Conservation (phyloP, 306 rosid genomes). For the Prunus davidiana region DNA sequence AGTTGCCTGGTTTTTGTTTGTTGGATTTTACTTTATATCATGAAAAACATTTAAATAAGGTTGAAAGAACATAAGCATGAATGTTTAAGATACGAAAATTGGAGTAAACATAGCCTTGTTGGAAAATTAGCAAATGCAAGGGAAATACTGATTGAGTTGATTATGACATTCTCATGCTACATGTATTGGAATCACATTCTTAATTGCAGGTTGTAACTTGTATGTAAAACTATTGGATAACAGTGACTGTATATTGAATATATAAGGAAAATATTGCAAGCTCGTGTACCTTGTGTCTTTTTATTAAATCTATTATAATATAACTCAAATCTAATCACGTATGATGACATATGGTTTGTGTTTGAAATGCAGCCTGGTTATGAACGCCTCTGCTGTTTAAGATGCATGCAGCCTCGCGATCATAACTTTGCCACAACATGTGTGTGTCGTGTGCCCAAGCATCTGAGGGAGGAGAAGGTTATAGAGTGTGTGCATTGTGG, state of each 20-base stretch:
- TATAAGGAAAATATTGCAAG: neutral
- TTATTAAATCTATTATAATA: neutral
- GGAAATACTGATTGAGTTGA: neutral
- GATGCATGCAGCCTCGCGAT: conserved; percentile 91
- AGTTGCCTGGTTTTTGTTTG: no score
- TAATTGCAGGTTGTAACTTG: neutral
- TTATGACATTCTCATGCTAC: neutral
- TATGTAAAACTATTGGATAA: neutral
- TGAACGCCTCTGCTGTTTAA: conserved; percentile 80
- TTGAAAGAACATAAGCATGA: neutral
- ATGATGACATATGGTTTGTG: neutral
- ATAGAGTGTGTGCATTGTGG: conserved; percentile 91
- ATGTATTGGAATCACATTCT: neutral
- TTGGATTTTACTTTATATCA: neutral
- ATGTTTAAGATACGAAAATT: neutral
- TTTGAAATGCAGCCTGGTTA: conserved; percentile 71
- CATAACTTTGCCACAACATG: conserved; percentile 91
- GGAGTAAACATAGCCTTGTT: neutral
- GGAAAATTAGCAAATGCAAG: neutral
- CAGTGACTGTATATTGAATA: neutral
- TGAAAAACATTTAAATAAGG: neutral
- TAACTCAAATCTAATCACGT: neutral
- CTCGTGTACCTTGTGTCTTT: neutral
- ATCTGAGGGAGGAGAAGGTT: conserved; percentile 84
- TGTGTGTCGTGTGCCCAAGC: conserved; percentile 87